Base-by-base conservation (phyloP, 2,329 filamentous ascomycete genomes). In the Sclerotiophoma versabilis region DNA sequence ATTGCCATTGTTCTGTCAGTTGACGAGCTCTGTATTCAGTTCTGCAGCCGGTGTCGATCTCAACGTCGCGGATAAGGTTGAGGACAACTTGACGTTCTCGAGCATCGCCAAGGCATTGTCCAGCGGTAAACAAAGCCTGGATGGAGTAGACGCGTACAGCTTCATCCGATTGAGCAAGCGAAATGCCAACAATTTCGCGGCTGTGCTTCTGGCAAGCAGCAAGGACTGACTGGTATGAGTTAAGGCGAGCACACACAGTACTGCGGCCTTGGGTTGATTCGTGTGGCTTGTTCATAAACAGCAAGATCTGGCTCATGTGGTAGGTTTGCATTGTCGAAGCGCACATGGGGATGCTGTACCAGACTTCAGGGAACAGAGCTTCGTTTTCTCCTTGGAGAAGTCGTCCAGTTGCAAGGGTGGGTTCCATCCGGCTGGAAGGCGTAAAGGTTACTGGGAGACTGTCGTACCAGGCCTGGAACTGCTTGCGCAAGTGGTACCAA, bases 301-400 rank as follows among this genome's bases (percentile, higher is more conserved):
- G 69, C 4, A 87, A 79, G 10, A 88, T 84, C 36, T 83, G 80
- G 1, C 84, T 84, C 76, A 88, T 87, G 63, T 88, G 83, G 59
- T 87, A 88, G 54, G 81, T 81, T 63, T 87, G 85, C 80, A 88
- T 88, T 1, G 85, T 84, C 2, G 85, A 85, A 0, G 83, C 85
- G 70, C 85, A 89, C 79, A 88, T 83, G 0, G 85, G 80, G 0
- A 84, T 77, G 46, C 81, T 81, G 68, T 86, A 87, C 85, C 86
- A 89, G 11, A 87, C 79, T 64, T 87, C 83, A 72, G 79, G 69
- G 81, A 83, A 51, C 76, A 76, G 38, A 68, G 68, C 41, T 54
- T 77, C 76, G 19, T 66, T 73, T 0, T 60, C 68, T 46, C 60
- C 62, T 27, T 61, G 59, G 1, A 64, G 42, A 14, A 69, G 55